These are phyloP conservation scores for Pistacia atlantica DNA, from an alignment of 345 rosid genomes.

Conservation along the genomic window DNA sequence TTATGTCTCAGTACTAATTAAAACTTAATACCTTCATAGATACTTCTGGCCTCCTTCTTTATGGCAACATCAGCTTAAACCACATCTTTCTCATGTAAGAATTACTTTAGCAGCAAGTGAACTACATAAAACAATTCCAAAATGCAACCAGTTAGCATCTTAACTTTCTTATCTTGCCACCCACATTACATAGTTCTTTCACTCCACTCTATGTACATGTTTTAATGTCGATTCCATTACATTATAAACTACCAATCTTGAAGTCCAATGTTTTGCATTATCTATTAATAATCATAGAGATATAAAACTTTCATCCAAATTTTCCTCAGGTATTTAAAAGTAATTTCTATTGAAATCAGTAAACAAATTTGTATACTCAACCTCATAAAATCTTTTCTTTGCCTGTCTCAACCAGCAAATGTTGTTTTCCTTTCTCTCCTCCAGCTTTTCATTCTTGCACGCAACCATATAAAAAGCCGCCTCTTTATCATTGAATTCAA, in stretches of 20 bases:
- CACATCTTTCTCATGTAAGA: neutral
- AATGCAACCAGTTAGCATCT: neutral
- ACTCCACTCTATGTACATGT: neutral
- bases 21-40: neutral
- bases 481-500: neutral
- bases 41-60: neutral
- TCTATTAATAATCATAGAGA: too few species aligned
- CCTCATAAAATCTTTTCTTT: neutral
- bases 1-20: neutral
- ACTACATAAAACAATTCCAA: neutral
- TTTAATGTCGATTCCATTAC: too few species aligned
- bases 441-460: neutral
- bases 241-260: too few species aligned
- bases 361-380: neutral
- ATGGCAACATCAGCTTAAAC: neutral
- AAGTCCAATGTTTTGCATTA: too few species aligned
- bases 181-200: neutral
- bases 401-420: neutral
- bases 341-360: neutral
- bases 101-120: neutral
- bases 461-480: neutral
- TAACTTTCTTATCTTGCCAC: neutral
- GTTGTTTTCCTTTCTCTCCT: neutral
- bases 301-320: neutral
- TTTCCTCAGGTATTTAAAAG: neutral